Evolutionary conservation across 106 monocot species (phyloP).

Genomic region (Cymbidium sinense): DNA sequence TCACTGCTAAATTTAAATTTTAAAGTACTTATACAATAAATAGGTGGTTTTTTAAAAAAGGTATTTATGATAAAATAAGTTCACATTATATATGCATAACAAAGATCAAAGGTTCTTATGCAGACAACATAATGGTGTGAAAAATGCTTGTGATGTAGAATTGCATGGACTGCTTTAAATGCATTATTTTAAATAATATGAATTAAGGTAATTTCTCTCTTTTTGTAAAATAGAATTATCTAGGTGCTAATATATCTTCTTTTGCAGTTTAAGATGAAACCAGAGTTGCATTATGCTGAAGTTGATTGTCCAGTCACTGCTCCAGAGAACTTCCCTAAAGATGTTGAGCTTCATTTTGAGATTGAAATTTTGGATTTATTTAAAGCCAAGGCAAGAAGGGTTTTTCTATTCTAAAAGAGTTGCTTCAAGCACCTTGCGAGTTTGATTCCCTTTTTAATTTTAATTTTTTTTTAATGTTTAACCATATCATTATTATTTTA

Average conservation of each 20-base stretch:
- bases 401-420: not conserved
- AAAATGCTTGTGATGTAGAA: not conserved
- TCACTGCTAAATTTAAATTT: not conserved
- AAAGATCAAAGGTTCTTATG: not conserved
- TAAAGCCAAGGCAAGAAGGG: slow-evolving; percentile 74
- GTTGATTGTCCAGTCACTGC: slow-evolving; percentile 69
- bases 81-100: not conserved
- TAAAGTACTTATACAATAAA: not conserved
- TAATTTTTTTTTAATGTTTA: not conserved
- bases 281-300: slow-evolving; percentile 87
- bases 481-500: not conserved
- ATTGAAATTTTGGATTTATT: slow-evolving; percentile 88
- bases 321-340: slow-evolving; percentile 63
- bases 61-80: not conserved
- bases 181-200: not conserved
- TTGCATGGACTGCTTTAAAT: not conserved
- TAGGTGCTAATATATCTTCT: not conserved
- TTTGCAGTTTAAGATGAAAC: slow-evolving; percentile 96
- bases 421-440: not conserved
- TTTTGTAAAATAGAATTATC: not conserved
- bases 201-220: not conserved
- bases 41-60: not conserved
- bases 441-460: not conserved
- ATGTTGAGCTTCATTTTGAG: slow-evolving; percentile 96
- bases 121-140: not conserved